Percentiles rank a stretch among this genome's conserved stretches.
Evolutionary conservation across 805 yeast genomes (phyloP).

Genomic region (Sungouiozyma ichnusensis): DNA sequence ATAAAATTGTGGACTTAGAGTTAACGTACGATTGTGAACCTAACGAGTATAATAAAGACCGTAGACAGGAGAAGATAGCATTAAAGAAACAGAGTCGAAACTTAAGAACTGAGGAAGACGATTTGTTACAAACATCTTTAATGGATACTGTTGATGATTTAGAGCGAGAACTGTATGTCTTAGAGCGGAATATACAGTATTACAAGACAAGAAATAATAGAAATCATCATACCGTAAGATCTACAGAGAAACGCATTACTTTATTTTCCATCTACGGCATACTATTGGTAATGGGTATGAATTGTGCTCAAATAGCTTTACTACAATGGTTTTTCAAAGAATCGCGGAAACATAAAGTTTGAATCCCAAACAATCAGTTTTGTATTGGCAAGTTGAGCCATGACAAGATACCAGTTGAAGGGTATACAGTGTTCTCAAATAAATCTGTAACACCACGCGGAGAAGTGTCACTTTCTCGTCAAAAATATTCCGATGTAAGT

Average conservation of each 20-base stretch:
- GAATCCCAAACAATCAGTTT: conserved; percentile 3
- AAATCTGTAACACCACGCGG: too few relatives aligned
- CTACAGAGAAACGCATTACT: conserved; percentile 53
- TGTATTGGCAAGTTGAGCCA: too few relatives aligned
- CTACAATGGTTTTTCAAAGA: conserved; percentile 66
- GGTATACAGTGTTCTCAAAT: too few relatives aligned
- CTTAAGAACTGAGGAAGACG: conserved; percentile 10
- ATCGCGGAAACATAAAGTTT: conserved; percentile 56
- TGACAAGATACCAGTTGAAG: too few relatives aligned
- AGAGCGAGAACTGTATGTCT: conserved; percentile 46
- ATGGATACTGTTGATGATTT: conserved; percentile 42
- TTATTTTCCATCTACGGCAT: conserved; percentile 60
- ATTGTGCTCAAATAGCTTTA: conserved; percentile 53
- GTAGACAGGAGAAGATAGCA: conserved; percentile 54
- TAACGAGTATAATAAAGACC: conserved; percentile 28
- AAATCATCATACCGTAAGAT: conserved; percentile 68
- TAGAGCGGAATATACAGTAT: conserved; percentile 57
- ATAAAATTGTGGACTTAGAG: conserved; percentile 78
- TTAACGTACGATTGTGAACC: conserved; percentile 32
- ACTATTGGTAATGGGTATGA: conserved; percentile 56
- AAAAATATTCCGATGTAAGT: too few relatives aligned
- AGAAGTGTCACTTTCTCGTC: too few relatives aligned
- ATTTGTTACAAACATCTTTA: conserved; percentile 17
- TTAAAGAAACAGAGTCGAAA: conserved; percentile 13
- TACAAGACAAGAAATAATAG: conserved; percentile 85